Evolutionary conservation across 768 basidiomycete species (phyloP).

Genomic region (Trametes elegans): DNA sequence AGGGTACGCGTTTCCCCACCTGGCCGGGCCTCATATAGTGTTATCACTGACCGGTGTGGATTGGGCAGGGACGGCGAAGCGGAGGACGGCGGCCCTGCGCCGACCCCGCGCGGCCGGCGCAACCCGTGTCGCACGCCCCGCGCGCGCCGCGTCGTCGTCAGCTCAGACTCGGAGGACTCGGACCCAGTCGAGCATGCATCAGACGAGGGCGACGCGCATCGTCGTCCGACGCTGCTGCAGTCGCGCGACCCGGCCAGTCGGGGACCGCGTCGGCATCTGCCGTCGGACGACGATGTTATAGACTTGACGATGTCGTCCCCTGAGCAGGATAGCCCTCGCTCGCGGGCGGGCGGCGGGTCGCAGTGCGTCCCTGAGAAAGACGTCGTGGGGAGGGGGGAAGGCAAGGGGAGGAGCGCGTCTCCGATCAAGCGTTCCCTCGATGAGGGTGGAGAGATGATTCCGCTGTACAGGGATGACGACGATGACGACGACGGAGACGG

Average conservation of each 20-base stretch:
- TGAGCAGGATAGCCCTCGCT: no score
- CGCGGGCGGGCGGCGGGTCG: no score
- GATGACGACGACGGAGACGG: background rate
- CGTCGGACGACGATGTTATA: slow-evolving; percentile 8
- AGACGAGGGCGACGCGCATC: no score
- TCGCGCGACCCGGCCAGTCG: no score
- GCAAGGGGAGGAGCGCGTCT: background rate
- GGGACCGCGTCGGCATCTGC: background rate
- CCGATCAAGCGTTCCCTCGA: background rate
- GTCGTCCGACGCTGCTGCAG: background rate
- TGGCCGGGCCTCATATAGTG: no score
- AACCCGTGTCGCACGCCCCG: background rate
- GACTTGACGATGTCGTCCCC: slow-evolving; percentile 17
- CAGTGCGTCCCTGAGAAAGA: no score
- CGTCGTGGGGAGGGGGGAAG: background rate
- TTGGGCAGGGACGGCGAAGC: background rate
- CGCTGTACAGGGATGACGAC: slow-evolving; percentile 19
- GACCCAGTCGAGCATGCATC: slow-evolving; percentile 26
- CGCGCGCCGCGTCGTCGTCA: slow-evolving; percentile 9
- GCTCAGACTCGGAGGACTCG: slow-evolving; percentile 27
- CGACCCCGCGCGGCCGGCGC: background rate
- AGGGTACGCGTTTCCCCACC: background rate
- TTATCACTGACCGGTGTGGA: no score
- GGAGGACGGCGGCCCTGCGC: background rate
- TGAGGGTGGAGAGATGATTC: background rate